Conservation (phyloP, 306 rosid genomes). For the Pterocarpus macrocarpus region DNA sequence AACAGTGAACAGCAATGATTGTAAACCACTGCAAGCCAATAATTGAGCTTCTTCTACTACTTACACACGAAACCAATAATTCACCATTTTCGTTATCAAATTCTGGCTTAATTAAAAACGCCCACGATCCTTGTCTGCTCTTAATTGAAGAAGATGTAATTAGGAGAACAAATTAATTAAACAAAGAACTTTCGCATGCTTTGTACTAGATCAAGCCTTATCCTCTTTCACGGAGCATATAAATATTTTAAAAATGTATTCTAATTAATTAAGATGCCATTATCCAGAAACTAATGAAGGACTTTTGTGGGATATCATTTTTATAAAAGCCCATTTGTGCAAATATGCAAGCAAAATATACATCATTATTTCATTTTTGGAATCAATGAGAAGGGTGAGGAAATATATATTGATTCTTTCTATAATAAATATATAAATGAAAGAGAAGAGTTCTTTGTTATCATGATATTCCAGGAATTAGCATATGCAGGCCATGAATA, state of each 20-base stretch:
- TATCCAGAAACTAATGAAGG: conserved; percentile 21
- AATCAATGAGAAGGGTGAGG: conserved; percentile 29
- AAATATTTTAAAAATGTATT: conserved; percentile 29
- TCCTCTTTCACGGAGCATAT: conserved; percentile 33
- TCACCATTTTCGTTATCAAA: conserved; percentile 43
- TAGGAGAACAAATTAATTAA: neutral
- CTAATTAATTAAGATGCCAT: conserved; percentile 29
- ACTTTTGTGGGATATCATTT: conserved; percentile 18
- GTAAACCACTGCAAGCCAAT: conserved; percentile 62
- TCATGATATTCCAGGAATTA: too few species aligned
- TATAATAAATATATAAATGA: neutral
- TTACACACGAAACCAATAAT: conserved; percentile 60
- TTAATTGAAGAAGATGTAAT: neutral
- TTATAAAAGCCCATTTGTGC: conserved; percentile 10
- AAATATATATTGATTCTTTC: neutral
- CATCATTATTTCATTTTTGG: conserved; percentile 9
- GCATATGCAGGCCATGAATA: conserved; percentile 41
- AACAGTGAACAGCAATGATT: conserved; percentile 69
- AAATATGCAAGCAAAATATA: conserved; percentile 13
- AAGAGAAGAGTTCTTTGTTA: neutral
- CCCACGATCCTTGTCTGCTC: neutral
- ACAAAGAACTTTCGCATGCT: neutral
- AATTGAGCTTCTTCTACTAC: conserved; percentile 66
- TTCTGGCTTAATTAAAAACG: conserved; percentile 19
- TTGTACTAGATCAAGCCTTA: conserved; percentile 36